Percentiles rank a stretch among this genome's conserved stretches.
phyloP scores from a whole-genome alignment of 768 basidiomycete species.

The Kwoniella bestiolae region DNA sequence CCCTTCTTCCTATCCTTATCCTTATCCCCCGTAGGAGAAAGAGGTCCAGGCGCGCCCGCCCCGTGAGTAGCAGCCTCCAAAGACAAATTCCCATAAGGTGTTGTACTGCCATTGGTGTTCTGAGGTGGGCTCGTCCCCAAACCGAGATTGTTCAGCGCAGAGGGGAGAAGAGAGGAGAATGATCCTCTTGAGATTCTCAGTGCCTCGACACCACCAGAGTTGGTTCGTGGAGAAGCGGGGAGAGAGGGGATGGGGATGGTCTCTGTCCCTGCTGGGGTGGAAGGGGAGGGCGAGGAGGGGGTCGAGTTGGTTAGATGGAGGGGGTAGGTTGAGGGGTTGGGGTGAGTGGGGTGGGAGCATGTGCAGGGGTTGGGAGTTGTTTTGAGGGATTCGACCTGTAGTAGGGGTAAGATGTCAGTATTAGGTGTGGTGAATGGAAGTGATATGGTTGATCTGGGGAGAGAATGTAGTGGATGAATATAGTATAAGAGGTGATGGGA shows the following conservation, averaged over 20 bases:
- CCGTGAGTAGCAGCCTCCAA: slow-evolving; percentile 32
- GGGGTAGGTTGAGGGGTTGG: slow-evolving; percentile 22
- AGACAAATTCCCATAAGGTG: slow-evolving; percentile 41
- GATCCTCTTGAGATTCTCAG: slow-evolving; percentile 20
- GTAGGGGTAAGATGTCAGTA: not conserved
- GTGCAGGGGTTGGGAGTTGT: slow-evolving; percentile 9
- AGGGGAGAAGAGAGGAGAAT: slow-evolving; percentile 5
- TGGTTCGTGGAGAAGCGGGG: slow-evolving; percentile 20
- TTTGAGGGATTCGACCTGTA: slow-evolving; percentile 27
- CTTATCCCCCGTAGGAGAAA: slow-evolving; percentile 20
- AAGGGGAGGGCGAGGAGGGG: slow-evolving; percentile 12
- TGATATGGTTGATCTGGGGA: too few relatives aligned
- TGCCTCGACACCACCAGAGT: slow-evolving; percentile 34
- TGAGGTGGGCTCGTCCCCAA: not conserved
- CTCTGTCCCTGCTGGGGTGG: slow-evolving; percentile 20
- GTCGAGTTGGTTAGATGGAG: slow-evolving; percentile 4
- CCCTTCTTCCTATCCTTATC: slow-evolving; percentile 20
- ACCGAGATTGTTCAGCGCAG: not conserved
- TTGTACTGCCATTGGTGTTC: slow-evolving; percentile 20
- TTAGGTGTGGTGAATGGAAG: not conserved
- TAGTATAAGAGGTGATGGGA: too few relatives aligned
- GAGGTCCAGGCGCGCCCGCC: slow-evolving; percentile 32
- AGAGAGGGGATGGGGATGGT: slow-evolving; percentile 29
- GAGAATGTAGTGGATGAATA: not conserved
- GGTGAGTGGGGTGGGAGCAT: slow-evolving; percentile 9